phyloP scores from a whole-genome alignment of 768 basidiomycete genomes.

The Boletellus sp. region DNA sequence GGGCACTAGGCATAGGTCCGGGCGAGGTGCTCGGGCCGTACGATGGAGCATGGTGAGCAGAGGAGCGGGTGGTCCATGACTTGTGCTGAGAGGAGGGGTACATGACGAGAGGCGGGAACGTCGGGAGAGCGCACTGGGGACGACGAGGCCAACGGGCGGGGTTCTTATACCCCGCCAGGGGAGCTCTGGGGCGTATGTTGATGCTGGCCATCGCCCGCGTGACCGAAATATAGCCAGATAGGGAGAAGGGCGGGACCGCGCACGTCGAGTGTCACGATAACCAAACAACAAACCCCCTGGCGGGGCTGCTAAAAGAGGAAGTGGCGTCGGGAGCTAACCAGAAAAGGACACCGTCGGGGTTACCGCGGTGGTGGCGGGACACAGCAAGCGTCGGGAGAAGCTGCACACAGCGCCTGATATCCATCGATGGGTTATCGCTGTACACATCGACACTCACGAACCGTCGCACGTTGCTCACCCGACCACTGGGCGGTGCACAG shows the following conservation, averaged over 20 bases:
- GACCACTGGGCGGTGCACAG: neutral
- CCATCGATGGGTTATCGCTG: conserved; percentile 17
- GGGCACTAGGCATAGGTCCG: conserved; percentile 22
- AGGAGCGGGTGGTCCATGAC: conserved; percentile 18
- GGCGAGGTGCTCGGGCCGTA: conserved; percentile 16
- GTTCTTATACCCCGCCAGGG: conserved; percentile 27
- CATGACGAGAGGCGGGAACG: conserved; percentile 14
- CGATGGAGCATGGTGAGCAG: conserved; percentile 3
- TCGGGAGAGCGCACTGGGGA: conserved; percentile 16
- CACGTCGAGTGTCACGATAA: conserved; percentile 17
- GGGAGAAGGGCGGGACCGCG: conserved; percentile 27
- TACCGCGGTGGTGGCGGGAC: conserved; percentile 19
- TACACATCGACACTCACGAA: conserved; percentile 7
- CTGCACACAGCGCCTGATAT: conserved; percentile 11
- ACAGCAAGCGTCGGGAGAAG: conserved; percentile 18
- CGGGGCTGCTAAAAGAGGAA: conserved; percentile 16
- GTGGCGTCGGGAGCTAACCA: conserved; percentile 19
- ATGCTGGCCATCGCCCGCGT: conserved; percentile 3
- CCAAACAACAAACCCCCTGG: conserved; percentile 13
- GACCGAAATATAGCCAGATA: conserved; percentile 14
- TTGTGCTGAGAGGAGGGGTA: conserved; percentile 18
- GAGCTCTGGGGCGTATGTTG: conserved; percentile 21
- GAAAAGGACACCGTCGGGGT: conserved; percentile 20
- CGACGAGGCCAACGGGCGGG: conserved; percentile 5
- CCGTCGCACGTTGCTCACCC: conserved; percentile 12